A percentile compares a stretch with the other conserved stretches of the same genome.
phyloP scores from a whole-genome alignment of 495 filamentous ascomycete genomes.

The Podospora comata region DNA sequence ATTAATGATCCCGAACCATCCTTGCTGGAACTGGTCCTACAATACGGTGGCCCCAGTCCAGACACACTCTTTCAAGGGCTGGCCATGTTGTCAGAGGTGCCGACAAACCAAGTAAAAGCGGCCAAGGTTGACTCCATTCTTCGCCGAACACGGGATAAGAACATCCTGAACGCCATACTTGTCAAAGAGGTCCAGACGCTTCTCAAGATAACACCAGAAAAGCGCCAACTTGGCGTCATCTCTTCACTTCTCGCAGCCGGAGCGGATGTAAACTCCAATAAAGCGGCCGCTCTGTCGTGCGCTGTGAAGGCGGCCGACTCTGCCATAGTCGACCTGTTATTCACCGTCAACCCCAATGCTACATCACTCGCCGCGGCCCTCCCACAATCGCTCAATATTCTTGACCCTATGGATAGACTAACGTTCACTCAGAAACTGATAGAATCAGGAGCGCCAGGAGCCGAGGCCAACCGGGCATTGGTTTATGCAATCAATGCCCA shows the following conservation, averaged over 20 bases:
- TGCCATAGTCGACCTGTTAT: slow-evolving; percentile 41
- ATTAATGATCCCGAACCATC: slow-evolving; percentile 34
- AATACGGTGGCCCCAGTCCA: slow-evolving; percentile 36
- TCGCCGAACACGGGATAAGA: slow-evolving; percentile 35
- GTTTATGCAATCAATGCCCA: slow-evolving; percentile 41
- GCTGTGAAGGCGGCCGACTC: slow-evolving; percentile 40
- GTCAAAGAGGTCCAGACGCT: slow-evolving; percentile 41
- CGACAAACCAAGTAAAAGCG: slow-evolving; percentile 35
- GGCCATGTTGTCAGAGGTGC: slow-evolving; percentile 30
- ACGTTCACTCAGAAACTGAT: slow-evolving; percentile 42
- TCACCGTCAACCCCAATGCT: slow-evolving; percentile 31
- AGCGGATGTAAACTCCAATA: slow-evolving; percentile 43
- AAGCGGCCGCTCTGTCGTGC: slow-evolving; percentile 40
- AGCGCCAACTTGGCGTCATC: slow-evolving; percentile 33
- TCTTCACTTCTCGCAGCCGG: slow-evolving; percentile 40
- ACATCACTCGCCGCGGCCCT: slow-evolving; percentile 38
- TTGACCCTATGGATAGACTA: slow-evolving; percentile 42
- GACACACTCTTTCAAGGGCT: slow-evolving; percentile 36
- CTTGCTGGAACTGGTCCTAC: slow-evolving; percentile 43
- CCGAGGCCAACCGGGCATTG: slow-evolving; percentile 43
- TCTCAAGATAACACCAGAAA: slow-evolving; percentile 27
- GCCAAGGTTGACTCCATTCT: slow-evolving; percentile 40
- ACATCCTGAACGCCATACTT: slow-evolving; percentile 34
- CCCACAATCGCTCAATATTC: slow-evolving; percentile 43
- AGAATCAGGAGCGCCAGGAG: slow-evolving; percentile 37